Base-by-base conservation (phyloP, 495 filamentous ascomycete species). In the Parathielavia appendiculata region DNA sequence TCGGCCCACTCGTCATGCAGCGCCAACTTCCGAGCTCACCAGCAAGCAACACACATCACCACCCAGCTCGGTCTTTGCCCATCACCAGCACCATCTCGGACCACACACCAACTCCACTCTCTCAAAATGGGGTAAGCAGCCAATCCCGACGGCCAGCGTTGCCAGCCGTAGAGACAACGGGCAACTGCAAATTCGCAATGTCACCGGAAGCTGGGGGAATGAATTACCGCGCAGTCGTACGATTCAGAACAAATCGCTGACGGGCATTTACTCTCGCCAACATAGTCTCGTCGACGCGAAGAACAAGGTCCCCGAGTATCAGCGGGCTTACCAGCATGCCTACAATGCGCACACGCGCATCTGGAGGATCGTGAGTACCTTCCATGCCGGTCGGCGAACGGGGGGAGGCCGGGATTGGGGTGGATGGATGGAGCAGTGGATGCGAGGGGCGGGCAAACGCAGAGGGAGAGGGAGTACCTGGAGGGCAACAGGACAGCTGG, bases 281-380 rank as follows among this genome's bases (percentile, higher is more conserved):
- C 17, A 45, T 57, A 86, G 86, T 71, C 78, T 86, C 73, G 63
- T 91, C 79, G 79, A 90, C 84, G 88, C 87, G 73, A 80, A 83
- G 71, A 96, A 96, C 83, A 84, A 83, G 71, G 91, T 96, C 67
- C 89, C 85, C 36, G 73, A 86, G 71, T 87, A 90, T 75, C 91
- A 96, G 81, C 79, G 83, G 62, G 74, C 87, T 45, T 92, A 90
- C 79, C 91, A 95, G 77, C 76, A 80, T 49, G 83, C 92, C 65
- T 88, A 89, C 73, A 85, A 69, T 22, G 63, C 71, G 51, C 76
- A 90, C 69, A 77, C 85, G 65, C 84, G 91, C 71, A 77, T 91
- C 73, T 96, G 91, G 91, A 82, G 81, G 72, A 91, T 95, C 78
- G 91, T 95, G 73, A 75, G 87, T 83, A 14, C 43, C 20, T 39